Evolutionary conservation across 2,329 filamentous ascomycete genomes (phyloP).

Genomic region (Tolypocladium endophyticum): DNA sequence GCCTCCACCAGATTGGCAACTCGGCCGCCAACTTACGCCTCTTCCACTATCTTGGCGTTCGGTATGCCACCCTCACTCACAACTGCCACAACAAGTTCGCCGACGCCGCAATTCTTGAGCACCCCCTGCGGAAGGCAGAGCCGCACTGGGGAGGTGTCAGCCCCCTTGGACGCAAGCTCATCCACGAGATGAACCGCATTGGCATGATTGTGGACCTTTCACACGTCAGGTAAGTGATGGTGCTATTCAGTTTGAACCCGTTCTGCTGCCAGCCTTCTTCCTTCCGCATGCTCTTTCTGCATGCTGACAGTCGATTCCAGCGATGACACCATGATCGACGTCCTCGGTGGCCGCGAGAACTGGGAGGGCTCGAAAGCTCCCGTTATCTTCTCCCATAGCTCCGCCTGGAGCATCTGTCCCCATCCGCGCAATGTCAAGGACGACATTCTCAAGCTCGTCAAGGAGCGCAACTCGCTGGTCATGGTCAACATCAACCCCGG

Average conservation of each 20-base stretch:
- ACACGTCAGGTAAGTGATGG: slow-evolving; percentile 41
- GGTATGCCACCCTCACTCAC: slow-evolving; percentile 83
- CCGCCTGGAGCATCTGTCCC: slow-evolving; percentile 68
- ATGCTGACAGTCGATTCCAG: slow-evolving; percentile 21
- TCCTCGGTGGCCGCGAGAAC: slow-evolving; percentile 51
- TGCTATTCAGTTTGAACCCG: background rate
- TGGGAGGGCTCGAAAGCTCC: slow-evolving; percentile 71
- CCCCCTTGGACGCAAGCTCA: slow-evolving; percentile 52
- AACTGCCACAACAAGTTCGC: slow-evolving; percentile 89
- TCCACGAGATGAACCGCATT: slow-evolving; percentile 86
- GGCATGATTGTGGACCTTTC: slow-evolving; percentile 90
- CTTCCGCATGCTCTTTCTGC: background rate
- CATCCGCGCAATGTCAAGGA: slow-evolving; percentile 89
- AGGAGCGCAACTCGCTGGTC: slow-evolving; percentile 61
- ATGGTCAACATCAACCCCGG: slow-evolving; percentile 86
- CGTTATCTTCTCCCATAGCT: slow-evolving; percentile 83
- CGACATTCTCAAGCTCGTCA: slow-evolving; percentile 67
- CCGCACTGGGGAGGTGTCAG: slow-evolving; percentile 66
- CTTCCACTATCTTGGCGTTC: slow-evolving; percentile 68
- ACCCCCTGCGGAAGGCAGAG: slow-evolving; percentile 36
- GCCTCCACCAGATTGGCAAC: slow-evolving; percentile 90
- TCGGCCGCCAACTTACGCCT: slow-evolving; percentile 63
- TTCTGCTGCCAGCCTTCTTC: background rate
- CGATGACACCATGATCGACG: slow-evolving; percentile 75
- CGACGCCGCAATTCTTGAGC: slow-evolving; percentile 63